Evolutionary conservation across 2,329 filamentous ascomycete genomes (phyloP).

Genomic region (Stagonosporopsis rhizophila): DNA sequence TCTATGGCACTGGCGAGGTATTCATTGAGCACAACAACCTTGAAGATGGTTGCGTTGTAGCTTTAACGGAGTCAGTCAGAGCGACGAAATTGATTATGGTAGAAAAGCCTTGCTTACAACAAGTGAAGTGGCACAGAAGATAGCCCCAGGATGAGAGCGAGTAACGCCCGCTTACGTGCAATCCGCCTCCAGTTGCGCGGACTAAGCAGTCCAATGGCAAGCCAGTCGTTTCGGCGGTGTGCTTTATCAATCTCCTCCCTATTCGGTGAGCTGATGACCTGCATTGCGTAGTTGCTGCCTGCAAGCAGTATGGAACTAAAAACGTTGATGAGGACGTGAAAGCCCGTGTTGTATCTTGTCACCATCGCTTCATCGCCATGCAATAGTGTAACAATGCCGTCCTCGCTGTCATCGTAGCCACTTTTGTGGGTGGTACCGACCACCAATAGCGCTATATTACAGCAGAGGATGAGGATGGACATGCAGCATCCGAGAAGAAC

Average conservation of each 20-base stretch:
- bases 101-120: not conserved
- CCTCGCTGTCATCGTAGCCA: not conserved
- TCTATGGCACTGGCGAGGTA: not conserved
- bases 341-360: constrained; percentile 9
- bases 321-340: constrained; percentile 59
- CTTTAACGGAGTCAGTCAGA: not conserved
- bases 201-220: constrained; percentile 53
- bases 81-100: too few relatives aligned
- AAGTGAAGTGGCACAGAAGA: constrained; percentile 27
- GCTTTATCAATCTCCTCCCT: constrained; percentile 30
- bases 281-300: constrained; percentile 36
- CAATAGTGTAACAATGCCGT: not conserved
- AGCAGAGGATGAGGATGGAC: constrained; percentile 22
- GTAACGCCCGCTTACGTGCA: constrained; percentile 1
- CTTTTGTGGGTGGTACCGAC: not conserved
- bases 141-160: constrained; percentile 22
- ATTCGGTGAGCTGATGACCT: constrained; percentile 33
- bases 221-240: constrained; percentile 45
- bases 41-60: not conserved
- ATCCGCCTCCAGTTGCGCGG: constrained; percentile 45
- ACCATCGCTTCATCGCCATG: not conserved
- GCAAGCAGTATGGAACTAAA: constrained; percentile 43
- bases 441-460: constrained; percentile 20
- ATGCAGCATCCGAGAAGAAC: constrained; percentile 23
- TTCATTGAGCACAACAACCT: not conserved